These are phyloP conservation scores for Yamadazyma laniorum DNA, from an alignment of 805 yeast genomes.

Conservation along the genomic window DNA sequence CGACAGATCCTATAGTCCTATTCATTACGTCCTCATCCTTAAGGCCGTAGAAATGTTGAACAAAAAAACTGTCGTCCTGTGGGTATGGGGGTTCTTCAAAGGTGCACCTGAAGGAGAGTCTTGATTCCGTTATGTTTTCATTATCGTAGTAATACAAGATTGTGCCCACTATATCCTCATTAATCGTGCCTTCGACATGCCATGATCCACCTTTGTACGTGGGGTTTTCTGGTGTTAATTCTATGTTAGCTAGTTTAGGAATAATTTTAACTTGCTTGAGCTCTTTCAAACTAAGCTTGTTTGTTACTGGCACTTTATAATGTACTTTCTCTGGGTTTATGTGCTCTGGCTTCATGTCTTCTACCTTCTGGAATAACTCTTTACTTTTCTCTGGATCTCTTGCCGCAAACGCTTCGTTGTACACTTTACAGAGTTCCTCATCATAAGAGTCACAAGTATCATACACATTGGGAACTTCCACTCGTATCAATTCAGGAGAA, in stretches of 20 bases:
- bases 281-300: slow-evolving; percentile 1
- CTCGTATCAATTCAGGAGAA: slow-evolving; percentile 17
- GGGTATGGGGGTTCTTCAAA: slow-evolving; percentile 34
- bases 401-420: slow-evolving; percentile 1
- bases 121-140: slow-evolving; percentile 36
- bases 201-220: slow-evolving; percentile 39
- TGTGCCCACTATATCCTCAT: slow-evolving; percentile 43
- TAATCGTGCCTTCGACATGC: slow-evolving; percentile 44
- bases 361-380: not conserved
- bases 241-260: slow-evolving; percentile 40
- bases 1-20: slow-evolving; percentile 24
- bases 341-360: not conserved
- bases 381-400: slow-evolving; percentile 7
- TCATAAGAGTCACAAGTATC: slow-evolving; percentile 7
- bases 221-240: slow-evolving; percentile 40
- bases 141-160: slow-evolving; percentile 39
- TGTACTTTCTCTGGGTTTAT: slow-evolving; percentile 8
- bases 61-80: slow-evolving; percentile 28
- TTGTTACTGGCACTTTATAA: slow-evolving; percentile 7
- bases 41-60: slow-evolving; percentile 27
- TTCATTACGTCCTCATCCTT: slow-evolving; percentile 27
- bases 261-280: slow-evolving; percentile 33
- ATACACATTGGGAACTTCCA: slow-evolving; percentile 12
- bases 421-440: slow-evolving; percentile 18
- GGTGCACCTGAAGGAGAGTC: slow-evolving; percentile 27